Percentiles rank a stretch among this genome's conserved stretches.
phyloP scores from a whole-genome alignment of 208 protist genomes.

The Wallacemonas collosoma region DNA sequence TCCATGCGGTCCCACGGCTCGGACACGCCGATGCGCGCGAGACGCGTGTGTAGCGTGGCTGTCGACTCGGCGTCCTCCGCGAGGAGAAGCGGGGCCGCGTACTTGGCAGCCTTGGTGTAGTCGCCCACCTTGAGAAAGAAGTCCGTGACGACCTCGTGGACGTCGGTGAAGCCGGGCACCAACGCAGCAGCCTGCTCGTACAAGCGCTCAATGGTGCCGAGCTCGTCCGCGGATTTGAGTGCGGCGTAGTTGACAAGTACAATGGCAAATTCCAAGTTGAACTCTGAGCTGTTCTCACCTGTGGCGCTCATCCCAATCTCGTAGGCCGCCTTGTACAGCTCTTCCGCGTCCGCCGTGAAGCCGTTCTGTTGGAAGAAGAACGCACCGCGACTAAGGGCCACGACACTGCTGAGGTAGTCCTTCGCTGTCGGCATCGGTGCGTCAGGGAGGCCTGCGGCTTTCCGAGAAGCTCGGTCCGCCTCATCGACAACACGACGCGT shows the following conservation, averaged over 20 bases:
- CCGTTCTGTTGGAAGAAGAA: conserved; percentile 83
- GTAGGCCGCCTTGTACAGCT: conserved; percentile 68
- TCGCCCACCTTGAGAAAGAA: conserved; percentile 69
- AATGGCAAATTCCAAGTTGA: conserved; percentile 62
- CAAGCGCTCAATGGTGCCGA: conserved; percentile 40
- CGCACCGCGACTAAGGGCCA: conserved; percentile 75
- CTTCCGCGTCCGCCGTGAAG: conserved; percentile 55
- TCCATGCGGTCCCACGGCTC: conserved; percentile 53
- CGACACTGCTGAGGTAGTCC: conserved; percentile 50
- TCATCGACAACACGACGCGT: conserved; percentile 34
- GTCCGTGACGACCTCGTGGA: conserved; percentile 65
- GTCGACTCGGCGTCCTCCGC: conserved; percentile 32
- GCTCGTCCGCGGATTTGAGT: conserved; percentile 38
- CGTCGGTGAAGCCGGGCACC: conserved; percentile 49
- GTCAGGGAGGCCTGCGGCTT: neutral
- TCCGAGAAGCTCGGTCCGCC: conserved; percentile 18
- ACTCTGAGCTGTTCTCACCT: conserved; percentile 26
- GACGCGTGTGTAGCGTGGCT: conserved; percentile 35
- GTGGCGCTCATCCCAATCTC: conserved; percentile 28
- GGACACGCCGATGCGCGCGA: conserved; percentile 47
- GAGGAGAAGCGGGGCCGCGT: conserved; percentile 47
- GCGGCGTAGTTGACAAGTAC: conserved; percentile 80
- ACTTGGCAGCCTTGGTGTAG: conserved; percentile 51
- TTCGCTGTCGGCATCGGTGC: neutral
- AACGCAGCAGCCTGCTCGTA: conserved; percentile 58